Evolutionary conservation across 2,329 filamentous ascomycete genomes (phyloP).

Genomic region (Aspergillus hortae): DNA sequence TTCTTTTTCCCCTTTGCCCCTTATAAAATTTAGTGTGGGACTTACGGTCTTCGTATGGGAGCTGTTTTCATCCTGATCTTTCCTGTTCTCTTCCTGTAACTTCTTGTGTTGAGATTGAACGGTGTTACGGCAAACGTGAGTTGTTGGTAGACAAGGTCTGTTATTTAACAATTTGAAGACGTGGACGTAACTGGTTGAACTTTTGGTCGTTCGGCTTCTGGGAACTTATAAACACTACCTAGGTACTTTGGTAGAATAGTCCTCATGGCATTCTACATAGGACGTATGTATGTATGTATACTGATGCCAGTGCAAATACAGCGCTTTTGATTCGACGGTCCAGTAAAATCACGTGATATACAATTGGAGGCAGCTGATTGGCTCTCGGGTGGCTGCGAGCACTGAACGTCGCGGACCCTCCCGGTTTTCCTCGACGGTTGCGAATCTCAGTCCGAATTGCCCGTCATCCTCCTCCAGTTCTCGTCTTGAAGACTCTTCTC

Average conservation of each 20-base stretch:
- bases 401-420: conserved; percentile 24
- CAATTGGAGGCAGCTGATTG: conserved; percentile 25
- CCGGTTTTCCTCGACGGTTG: conserved; percentile 33
- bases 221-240: no score
- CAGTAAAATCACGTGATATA: conserved; percentile 15
- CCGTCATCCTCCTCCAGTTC: conserved; percentile 12
- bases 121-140: background rate
- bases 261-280: no score
- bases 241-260: no score
- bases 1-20: conserved; percentile 14
- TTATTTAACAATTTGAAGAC: background rate
- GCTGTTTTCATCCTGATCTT: background rate
- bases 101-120: background rate
- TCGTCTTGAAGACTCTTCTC: conserved; percentile 11
- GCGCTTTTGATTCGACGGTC: conserved; percentile 15
- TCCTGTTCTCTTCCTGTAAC: background rate
- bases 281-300: no score
- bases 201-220: no score
- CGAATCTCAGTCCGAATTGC: conserved; percentile 11
- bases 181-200: no score
- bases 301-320: conserved; percentile 8
- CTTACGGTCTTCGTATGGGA: background rate
- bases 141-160: background rate
- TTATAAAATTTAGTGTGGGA: background rate
- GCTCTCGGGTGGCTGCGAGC: conserved; percentile 7